phyloP scores from a whole-genome alignment of 495 filamentous ascomycete species.

The Penicilliopsis zonata region DNA sequence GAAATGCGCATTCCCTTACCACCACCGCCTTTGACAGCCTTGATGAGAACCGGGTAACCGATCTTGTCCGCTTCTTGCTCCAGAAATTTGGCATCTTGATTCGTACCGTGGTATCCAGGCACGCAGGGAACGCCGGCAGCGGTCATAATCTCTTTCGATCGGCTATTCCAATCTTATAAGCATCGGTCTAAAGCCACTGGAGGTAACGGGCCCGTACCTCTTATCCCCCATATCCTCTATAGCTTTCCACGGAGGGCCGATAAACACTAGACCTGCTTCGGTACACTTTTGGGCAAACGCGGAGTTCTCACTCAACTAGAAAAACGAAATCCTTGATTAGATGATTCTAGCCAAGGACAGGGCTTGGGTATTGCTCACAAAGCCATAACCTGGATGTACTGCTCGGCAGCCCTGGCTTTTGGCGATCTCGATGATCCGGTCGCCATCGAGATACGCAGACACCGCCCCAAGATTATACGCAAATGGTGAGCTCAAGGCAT shows the following conservation, averaged over 20 bases:
- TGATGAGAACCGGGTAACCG: slow-evolving; percentile 85
- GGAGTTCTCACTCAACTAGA: slow-evolving; percentile 73
- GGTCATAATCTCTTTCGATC: slow-evolving; percentile 91
- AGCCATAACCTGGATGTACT: slow-evolving; percentile 95
- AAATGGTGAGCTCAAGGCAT: slow-evolving; percentile 74
- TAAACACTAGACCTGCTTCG: slow-evolving; percentile 86
- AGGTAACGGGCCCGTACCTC: slow-evolving; percentile 33
- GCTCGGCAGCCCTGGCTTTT: slow-evolving; percentile 75
- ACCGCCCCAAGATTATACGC: slow-evolving; percentile 72
- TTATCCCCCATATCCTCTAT: slow-evolving; percentile 99
- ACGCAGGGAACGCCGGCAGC: slow-evolving; percentile 89
- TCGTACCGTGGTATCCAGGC: slow-evolving; percentile 83
- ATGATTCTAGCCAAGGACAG: not conserved
- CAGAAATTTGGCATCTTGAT: slow-evolving; percentile 66
- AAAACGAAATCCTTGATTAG: slow-evolving; percentile 3
- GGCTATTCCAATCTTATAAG: slow-evolving; percentile 24
- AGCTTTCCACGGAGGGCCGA: slow-evolving; percentile 82
- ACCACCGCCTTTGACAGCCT: slow-evolving; percentile 92
- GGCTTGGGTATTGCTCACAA: slow-evolving; percentile 40
- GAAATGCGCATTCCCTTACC: slow-evolving; percentile 99
- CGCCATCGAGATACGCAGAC: slow-evolving; percentile 81
- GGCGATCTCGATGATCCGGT: slow-evolving; percentile 79
- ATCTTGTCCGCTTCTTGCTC: slow-evolving; percentile 66
- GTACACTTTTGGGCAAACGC: slow-evolving; percentile 79
- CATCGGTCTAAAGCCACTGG: not conserved